Evolutionary conservation across 1,284 basidiomycete genomes (phyloP).

Genomic region (Thecaphora thlaspeos): DNA sequence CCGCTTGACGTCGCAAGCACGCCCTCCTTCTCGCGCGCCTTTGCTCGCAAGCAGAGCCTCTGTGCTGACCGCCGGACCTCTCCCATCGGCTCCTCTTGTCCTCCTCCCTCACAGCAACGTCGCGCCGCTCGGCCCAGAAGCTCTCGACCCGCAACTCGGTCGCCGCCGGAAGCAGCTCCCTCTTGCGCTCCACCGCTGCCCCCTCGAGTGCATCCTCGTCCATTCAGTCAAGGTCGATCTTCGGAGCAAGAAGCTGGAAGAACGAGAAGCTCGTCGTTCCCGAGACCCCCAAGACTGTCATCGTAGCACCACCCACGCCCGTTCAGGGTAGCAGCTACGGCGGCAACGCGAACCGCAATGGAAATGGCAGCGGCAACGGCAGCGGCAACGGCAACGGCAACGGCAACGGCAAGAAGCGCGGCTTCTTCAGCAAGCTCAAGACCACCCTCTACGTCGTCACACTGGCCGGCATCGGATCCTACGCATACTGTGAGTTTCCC

Average conservation of each 20-base stretch:
- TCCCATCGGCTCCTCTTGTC: no score
- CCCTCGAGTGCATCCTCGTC: not conserved
- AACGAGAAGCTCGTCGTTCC: conserved; percentile 22
- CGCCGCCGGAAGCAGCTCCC: not conserved
- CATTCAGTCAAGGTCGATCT: conserved; percentile 18
- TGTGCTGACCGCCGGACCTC: no score
- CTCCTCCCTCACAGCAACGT: not conserved
- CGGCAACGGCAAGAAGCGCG: conserved; percentile 26
- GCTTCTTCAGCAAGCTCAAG: conserved; percentile 36
- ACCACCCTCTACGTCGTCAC: conserved; percentile 24
- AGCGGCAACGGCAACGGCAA: conserved; percentile 3
- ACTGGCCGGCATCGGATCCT: conserved; percentile 30
- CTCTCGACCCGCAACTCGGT: not conserved
- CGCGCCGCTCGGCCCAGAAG: not conserved
- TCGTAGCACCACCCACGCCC: no score
- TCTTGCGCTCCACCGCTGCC: not conserved
- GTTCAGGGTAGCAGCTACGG: no score
- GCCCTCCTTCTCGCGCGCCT: no score
- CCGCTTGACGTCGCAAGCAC: no score
- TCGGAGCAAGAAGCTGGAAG: conserved; percentile 19
- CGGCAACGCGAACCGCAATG: no score
- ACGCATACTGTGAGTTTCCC: conserved; percentile 38
- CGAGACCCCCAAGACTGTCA: not conserved
- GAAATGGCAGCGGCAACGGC: no score
- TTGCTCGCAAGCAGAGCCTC: no score